Base-by-base conservation (phyloP, 2,329 filamentous ascomycete species). In the Botrytis aclada region DNA sequence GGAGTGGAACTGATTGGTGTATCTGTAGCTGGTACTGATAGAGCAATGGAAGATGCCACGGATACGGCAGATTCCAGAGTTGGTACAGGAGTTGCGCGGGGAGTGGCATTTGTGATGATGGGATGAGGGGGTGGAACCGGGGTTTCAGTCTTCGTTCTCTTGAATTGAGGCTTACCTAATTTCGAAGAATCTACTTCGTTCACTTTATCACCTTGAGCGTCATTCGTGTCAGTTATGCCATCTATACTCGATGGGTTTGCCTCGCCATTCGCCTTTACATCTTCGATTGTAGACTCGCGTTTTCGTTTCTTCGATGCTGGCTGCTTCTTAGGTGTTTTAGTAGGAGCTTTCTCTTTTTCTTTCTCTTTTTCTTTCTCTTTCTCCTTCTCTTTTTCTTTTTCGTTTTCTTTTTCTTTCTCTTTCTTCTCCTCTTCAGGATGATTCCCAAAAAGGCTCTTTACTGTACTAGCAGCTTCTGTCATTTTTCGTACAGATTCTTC, bases 131-230 rank as follows among this genome's bases (percentile, higher is more conserved):
- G 84, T 66, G 85, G 86, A 43, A 88, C 83, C 18, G 87, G 87
- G 22, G 87, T 89, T 79, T 89, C 87, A 37, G 85, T 88, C 80
- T 88, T 89, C 75, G 82, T 85, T 47, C 86, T 84, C 78, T 89
- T 89, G 39, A 82, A 73, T 72, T 82, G 83, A 43, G 85, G 85
- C 47, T 80, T 82, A n/a, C 72, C 66, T 70, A 79, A 45, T 37
- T 74, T 74, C 32, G 75, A 73, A 43, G 76, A 69, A 61, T 75
- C 66, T 47, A 45, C 72, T 61, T 74, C 65, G 70, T 71, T n/a
- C 34, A 60, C 66, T 60, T 65, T 65, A 71, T 64, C 18, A 65
- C 34, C 62, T 76, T 76, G 18, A 60, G 25, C 29, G n/a, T 62
- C 51, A 70, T 47, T 76, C 60, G 74, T 77, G 64, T 74, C 75